Evolutionary conservation across 768 basidiomycete genomes (phyloP), one percentile per base, ranked within the genome.

Genomic region (Auriscalpium microsporum): DNA sequence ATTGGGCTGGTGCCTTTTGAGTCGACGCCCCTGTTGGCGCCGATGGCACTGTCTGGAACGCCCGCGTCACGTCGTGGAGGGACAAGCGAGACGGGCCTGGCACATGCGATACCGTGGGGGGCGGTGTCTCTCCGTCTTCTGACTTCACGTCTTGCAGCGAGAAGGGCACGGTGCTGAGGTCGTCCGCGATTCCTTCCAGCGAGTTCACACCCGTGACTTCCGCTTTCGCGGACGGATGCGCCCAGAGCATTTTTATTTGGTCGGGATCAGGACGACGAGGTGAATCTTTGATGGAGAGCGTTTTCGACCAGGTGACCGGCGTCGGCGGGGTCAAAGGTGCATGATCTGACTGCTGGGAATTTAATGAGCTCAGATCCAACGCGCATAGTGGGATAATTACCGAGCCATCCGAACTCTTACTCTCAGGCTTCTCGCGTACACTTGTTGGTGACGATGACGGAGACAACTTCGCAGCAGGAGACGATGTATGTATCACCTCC

Each of bases 101-200:
- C 13, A 68, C 63, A 21, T 79, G 74, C 28, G 78, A 71, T 19
- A 80, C 73, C 5, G 78, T 73, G 8, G 86, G 82, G 13, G 87
- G 87, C 2, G 88, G 86, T 2, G 87, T 88, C 66, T 83, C 84
- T 17, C 87, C 90, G 62, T 87, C 88, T 65, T 91, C 90, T 10
- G 88, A 87, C 66, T 91, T 92, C 51, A 90, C 85, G 54, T 93
- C 90, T 64, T 87, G 89, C 36, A 92, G 67, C 6, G 86, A 85
- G 68, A 88, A 88, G 10, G 90, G 89, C 34, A 93, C 73, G 21
- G 84, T 75, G 34, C 86, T 84, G 54, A 90, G 73, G 64, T 94
- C 92, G 64, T 92, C 90, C 28, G 83, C 82, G 54, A 94, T 90
- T 16, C 84, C 86, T 65, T 90, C 84, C 56, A 94, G 71, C 2